These are phyloP conservation scores for Dendryphion nanum DNA, from an alignment of 2,329 filamentous ascomycete genomes.

Conservation along the genomic window DNA sequence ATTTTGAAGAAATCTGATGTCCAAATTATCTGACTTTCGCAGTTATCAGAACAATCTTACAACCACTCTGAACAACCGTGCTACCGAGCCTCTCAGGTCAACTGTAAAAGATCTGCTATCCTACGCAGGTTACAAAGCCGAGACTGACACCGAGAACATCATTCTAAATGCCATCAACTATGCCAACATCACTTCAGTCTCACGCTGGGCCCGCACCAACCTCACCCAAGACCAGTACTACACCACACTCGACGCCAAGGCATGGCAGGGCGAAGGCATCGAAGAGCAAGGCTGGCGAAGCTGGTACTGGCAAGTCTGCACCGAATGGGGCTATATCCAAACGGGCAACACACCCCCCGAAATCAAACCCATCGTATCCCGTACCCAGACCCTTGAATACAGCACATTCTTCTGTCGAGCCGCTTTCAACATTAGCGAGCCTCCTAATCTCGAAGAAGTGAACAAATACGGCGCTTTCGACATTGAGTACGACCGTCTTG, in stretches of 20 bases:
- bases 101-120: slow-evolving; percentile 47
- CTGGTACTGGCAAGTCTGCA: slow-evolving; percentile 58
- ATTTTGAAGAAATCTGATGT: background rate
- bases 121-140: slow-evolving; percentile 49
- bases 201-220: slow-evolving; percentile 35
- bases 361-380: slow-evolving; percentile 69
- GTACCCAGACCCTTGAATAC: slow-evolving; percentile 65
- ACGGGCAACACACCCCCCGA: slow-evolving; percentile 67
- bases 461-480: slow-evolving; percentile 75
- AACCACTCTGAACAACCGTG: slow-evolving; percentile 44
- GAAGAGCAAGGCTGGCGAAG: slow-evolving; percentile 43
- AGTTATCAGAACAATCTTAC: slow-evolving; percentile 57
- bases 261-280: slow-evolving; percentile 47
- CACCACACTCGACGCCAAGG: slow-evolving; percentile 47
- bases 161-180: slow-evolving; percentile 60
- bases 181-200: slow-evolving; percentile 46
- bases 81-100: slow-evolving; percentile 35
- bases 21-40: slow-evolving; percentile 7
- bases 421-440: slow-evolving; percentile 67
- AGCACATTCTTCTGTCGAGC: slow-evolving; percentile 61
- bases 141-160: slow-evolving; percentile 45
- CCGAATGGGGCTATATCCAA: slow-evolving; percentile 71
- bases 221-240: slow-evolving; percentile 53
- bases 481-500: slow-evolving; percentile 72
- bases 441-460: slow-evolving; percentile 63